Evolutionary conservation across 2,329 filamentous ascomycete species (phyloP).

Genomic region (Fusarium mundagurra): DNA sequence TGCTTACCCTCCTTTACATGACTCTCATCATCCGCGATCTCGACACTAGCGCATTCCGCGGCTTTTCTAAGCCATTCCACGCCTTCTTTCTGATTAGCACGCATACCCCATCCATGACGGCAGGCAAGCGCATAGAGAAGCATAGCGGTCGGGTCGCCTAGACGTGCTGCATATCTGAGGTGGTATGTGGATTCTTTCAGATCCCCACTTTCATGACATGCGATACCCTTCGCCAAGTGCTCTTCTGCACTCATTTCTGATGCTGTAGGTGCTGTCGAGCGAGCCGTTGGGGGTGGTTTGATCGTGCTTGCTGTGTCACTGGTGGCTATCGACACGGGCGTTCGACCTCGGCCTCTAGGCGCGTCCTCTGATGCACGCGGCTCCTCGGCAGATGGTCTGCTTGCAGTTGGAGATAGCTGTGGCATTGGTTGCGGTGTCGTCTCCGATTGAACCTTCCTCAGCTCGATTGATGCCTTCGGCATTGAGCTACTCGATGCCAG

Average conservation of each 20-base stretch:
- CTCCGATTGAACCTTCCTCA: slow-evolving; percentile 61
- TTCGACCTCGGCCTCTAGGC: slow-evolving; percentile 58
- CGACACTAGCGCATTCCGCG: slow-evolving; percentile 82
- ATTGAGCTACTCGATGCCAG: slow-evolving; percentile 45
- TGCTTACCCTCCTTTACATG: slow-evolving; percentile 69
- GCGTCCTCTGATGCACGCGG: slow-evolving; percentile 59
- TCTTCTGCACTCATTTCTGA: slow-evolving; percentile 84
- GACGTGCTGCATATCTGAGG: slow-evolving; percentile 85
- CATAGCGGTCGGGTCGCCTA: slow-evolving; percentile 92
- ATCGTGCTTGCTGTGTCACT: slow-evolving; percentile 67
- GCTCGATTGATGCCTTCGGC: slow-evolving; percentile 60
- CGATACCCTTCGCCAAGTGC: slow-evolving; percentile 89
- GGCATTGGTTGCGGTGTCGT: slow-evolving; percentile 50
- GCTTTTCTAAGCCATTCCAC: slow-evolving; percentile 93
- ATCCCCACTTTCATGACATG: slow-evolving; percentile 86
- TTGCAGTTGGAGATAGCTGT: slow-evolving; percentile 57
- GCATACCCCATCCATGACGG: slow-evolving; percentile 97
- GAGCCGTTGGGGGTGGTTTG: slow-evolving; percentile 51
- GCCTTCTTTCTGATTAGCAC: slow-evolving; percentile 87
- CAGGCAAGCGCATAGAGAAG: slow-evolving; percentile 94
- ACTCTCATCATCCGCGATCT: slow-evolving; percentile 85
- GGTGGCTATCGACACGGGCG: slow-evolving; percentile 59
- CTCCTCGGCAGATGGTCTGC: slow-evolving; percentile 57
- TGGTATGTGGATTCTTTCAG: slow-evolving; percentile 97
- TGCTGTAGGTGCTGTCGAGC: slow-evolving; percentile 63